Evolutionary conservation across 768 basidiomycete species (phyloP), one percentile per base, ranked within the genome.

Genomic region (Mycena venus): DNA sequence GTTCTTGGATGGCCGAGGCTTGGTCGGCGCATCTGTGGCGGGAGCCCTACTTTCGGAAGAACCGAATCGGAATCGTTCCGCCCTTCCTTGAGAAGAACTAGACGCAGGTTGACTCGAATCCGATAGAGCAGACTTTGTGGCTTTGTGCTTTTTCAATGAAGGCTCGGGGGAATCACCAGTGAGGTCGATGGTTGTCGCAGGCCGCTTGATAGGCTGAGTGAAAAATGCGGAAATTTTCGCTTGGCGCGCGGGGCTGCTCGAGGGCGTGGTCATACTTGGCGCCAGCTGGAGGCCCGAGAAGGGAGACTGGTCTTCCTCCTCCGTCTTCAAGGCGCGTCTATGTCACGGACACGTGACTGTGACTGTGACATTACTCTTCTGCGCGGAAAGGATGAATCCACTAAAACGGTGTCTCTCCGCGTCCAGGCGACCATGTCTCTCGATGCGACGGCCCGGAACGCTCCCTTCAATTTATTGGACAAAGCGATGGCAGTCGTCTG

Each of bases 51-150:
- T 53, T 51, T 69, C 70, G 3, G 72, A 29, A 40, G 31, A 21
- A 49, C 84, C 83, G 75, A 88, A 91, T 19, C 88, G 83, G 88
- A 88, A 91, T 73, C 82, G 84, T 42, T 87, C 84, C n/a, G 63
- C 58, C 31, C 23, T 34, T 34, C 80, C 80, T 34, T 80, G 78
- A 74, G 82, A 83, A 25, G 80, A 70, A 32, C 51, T 44, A 14
- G 64, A 40, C 36, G 42, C 38, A 59, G 42, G 67, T 21, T 56
- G 66, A 2, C 2, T 29, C 6, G 53, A 21, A 14, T 40, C 51
- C 32, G 51, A 27, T n/a, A n/a, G 10, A n/a, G 21, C 53, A 38
- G 38, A 40, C 55, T 68, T 23, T 23, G 38, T 42, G 21, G 6
- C 81, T 81, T 15, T 79, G 63, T 71, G 62, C 61, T 81, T 84